phyloP scores from a whole-genome alignment of 495 filamentous ascomycete genomes.

The Hyaloscypha hepaticicola region DNA sequence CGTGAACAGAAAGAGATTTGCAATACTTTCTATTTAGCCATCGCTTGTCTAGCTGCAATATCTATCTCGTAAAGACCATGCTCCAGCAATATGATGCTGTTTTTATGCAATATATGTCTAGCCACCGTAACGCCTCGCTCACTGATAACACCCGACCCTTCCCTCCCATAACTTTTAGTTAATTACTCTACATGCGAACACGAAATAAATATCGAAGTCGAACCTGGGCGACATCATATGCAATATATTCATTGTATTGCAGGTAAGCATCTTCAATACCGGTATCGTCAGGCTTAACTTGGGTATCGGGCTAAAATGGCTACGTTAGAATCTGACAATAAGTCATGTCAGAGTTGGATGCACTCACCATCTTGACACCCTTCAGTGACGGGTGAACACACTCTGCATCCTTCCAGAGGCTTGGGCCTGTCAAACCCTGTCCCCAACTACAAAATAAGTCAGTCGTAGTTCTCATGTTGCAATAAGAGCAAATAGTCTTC shows the following conservation, averaged over 20 bases:
- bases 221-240: conserved; percentile 77
- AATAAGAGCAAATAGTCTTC: too few relatives aligned
- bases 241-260: conserved; percentile 72
- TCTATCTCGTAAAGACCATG: too few relatives aligned
- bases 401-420: conserved; percentile 72
- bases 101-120: too few relatives aligned
- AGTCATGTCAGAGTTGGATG: not conserved
- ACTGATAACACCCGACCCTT: not conserved
- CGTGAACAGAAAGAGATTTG: too few relatives aligned
- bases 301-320: conserved; percentile 45
- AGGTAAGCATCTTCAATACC: conserved; percentile 38
- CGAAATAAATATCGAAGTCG: conserved; percentile 75
- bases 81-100: too few relatives aligned
- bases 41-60: too few relatives aligned
- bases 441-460: conserved; percentile 40
- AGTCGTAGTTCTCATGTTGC: not conserved
- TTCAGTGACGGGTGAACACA: conserved; percentile 58
- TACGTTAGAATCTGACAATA: not conserved
- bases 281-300: conserved; percentile 39
- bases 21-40: too few relatives aligned
- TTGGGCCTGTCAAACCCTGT: conserved; percentile 57
- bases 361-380: conserved; percentile 62
- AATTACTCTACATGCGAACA: conserved; percentile 47
- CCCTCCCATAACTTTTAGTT: too few relatives aligned
- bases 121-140: not conserved